phyloP scores from a whole-genome alignment of 179 eudicot genomes.

The Silene noctiflora region DNA sequence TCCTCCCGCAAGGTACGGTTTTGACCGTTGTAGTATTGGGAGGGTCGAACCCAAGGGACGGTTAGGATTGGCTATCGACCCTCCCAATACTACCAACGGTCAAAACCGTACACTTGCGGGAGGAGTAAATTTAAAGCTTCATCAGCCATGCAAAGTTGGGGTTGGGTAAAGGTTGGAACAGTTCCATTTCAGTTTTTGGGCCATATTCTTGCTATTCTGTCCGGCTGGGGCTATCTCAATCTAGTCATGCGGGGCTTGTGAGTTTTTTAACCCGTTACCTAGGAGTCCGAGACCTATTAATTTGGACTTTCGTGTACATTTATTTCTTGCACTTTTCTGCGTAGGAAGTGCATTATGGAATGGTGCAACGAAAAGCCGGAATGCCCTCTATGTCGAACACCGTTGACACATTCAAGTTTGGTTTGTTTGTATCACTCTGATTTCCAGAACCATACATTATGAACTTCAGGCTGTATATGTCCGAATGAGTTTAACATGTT shows the following conservation, averaged over 20 bases:
- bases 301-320: background rate
- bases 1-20: no score
- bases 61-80: no score
- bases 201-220: background rate
- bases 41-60: no score
- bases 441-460: slow-evolving; percentile 36
- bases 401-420: slow-evolving; percentile 82
- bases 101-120: no score
- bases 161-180: background rate
- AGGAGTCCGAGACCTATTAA: background rate
- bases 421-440: slow-evolving; percentile 96
- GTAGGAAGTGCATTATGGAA: slow-evolving; percentile 97
- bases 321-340: slow-evolving; percentile 6
- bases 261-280: background rate
- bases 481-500: background rate
- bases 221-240: background rate
- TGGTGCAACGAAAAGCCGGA: slow-evolving; percentile 99
- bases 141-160: no score
- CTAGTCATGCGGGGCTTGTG: background rate
- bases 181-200: background rate
- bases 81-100: no score
- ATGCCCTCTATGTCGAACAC: slow-evolving; percentile 98
- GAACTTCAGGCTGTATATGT: background rate
- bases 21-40: no score
- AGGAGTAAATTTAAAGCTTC: no score